Base-by-base conservation (phyloP, 2,329 filamentous ascomycete genomes). In the Botrytis paeoniae region DNA sequence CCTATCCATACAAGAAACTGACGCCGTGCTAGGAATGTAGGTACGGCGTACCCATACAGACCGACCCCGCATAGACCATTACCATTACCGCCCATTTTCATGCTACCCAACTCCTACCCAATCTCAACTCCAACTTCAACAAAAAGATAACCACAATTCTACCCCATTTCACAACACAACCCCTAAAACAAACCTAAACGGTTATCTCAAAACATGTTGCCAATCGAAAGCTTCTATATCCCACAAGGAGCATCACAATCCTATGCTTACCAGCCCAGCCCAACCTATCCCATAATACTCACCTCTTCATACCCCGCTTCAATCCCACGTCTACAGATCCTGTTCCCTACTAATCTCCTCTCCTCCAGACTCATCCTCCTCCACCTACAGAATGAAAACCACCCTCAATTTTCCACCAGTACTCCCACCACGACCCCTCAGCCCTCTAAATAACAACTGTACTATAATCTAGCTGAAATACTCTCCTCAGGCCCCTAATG, bases 111-210 rank as follows among this genome's bases (percentile, higher is more conserved):
- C 14, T n/a, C n/a, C n/a, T n/a, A n/a, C 16, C 5, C 54, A 57
- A 60, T 35, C 20, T 12, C 4, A 61, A 37, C 32, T 5, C 10
- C 20, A 60, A 35, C 16, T 12, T 8, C 57, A 6, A 60, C 32
- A 4, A 10, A 3, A 60, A 22, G 16, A 22, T 37, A 22, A 60
- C 14, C 9, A 61, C 12, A 22, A 14, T 37, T 8, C 10, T 14
- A 7, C 4, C 4, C 22, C 35, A n/a, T 61, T 39, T 2, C 0
- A 22, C 59, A 0, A 37, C 22, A 14, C 22, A 7, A 25, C 0
- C 2, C 22, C 3, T 2, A 16, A 14, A 37, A 5, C 20, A 61
- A 61, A 8, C 3, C 4, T 22, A 25, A 14, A 25, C 4, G 25
- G 0, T 7, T 6, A 7, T n/a, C 48, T 54, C 12, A 3, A 54